Conservation (phyloP, 148 eudicot genomes). For the Heliosperma pusillum region DNA sequence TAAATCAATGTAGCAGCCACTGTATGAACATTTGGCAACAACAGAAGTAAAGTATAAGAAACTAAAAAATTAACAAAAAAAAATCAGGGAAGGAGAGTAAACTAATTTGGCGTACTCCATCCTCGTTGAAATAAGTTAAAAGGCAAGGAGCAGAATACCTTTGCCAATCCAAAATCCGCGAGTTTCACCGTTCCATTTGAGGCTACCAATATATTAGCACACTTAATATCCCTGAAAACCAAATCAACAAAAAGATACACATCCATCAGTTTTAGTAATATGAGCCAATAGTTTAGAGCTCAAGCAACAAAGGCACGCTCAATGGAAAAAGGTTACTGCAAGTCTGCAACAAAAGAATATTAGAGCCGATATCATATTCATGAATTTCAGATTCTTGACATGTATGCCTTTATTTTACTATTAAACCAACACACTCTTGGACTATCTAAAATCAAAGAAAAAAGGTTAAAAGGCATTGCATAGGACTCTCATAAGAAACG, state of each 20-base stretch:
- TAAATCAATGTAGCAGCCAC: constrained; percentile 7
- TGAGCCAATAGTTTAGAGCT: not conserved
- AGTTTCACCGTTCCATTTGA: constrained; percentile 73
- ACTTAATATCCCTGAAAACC: constrained; percentile 71
- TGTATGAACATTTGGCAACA: too few species aligned
- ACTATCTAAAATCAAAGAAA: not conserved
- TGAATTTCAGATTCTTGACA: not conserved
- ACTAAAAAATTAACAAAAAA: not conserved
- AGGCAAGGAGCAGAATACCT: constrained; percentile 41
- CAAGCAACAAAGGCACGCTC: not conserved
- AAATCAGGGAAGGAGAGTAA: not conserved
- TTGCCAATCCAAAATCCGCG: constrained; percentile 94
- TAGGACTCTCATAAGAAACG: not conserved
- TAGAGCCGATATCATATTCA: not conserved
- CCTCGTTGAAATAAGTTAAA: not conserved
- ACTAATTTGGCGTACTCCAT: not conserved
- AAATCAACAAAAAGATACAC: constrained; percentile 10
- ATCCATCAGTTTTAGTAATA: not conserved
- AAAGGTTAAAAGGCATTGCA: not conserved
- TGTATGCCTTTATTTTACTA: not conserved
- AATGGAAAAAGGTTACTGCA: not conserved
- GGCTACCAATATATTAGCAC: constrained; percentile 82
- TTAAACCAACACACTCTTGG: not conserved
- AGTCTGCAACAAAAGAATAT: not conserved
- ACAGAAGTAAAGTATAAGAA: not conserved